These are phyloP conservation scores for Cyberlindnera euphorbiae DNA, from an alignment of 805 yeast species.

Conservation along the genomic window DNA sequence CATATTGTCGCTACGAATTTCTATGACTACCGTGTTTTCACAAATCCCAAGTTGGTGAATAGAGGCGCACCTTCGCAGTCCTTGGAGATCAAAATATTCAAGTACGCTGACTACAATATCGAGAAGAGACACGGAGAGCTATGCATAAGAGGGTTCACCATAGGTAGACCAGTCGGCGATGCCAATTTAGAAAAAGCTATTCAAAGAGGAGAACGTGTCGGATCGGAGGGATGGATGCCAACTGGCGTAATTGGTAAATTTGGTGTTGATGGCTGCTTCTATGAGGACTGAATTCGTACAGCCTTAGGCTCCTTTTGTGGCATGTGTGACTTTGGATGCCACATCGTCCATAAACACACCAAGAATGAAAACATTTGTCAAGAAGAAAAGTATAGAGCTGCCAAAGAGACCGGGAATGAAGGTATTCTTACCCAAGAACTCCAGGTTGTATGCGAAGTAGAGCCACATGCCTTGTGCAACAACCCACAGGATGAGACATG, in stretches of 20 bases:
- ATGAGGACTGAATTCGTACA: slow-evolving; percentile 36
- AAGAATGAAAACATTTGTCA: slow-evolving; percentile 56
- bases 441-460: slow-evolving; percentile 68
- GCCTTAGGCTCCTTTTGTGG: too few relatives aligned
- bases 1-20: slow-evolving; percentile 55
- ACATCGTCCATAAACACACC: slow-evolving; percentile 44
- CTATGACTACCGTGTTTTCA: slow-evolving; percentile 54
- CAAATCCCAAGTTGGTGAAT: slow-evolving; percentile 31
- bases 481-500: slow-evolving; percentile 56
- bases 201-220: slow-evolving; percentile 28
- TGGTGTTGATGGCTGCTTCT: slow-evolving; percentile 73
- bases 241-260: slow-evolving; percentile 50
- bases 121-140: slow-evolving; percentile 45
- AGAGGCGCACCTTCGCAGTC: slow-evolving; percentile 58
- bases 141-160: slow-evolving; percentile 58
- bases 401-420: slow-evolving; percentile 56
- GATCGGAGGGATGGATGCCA: slow-evolving; percentile 50
- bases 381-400: slow-evolving; percentile 55
- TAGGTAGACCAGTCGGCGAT: slow-evolving; percentile 46
- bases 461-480: slow-evolving; percentile 75
- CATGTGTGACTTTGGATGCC: too few relatives aligned
- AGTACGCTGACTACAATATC: slow-evolving; percentile 28
- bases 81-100: slow-evolving; percentile 51
- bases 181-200: slow-evolving; percentile 28
- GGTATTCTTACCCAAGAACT: slow-evolving; percentile 67